Evolutionary conservation across 768 basidiomycete species (phyloP).

Genomic region (Hericium coralloides): DNA sequence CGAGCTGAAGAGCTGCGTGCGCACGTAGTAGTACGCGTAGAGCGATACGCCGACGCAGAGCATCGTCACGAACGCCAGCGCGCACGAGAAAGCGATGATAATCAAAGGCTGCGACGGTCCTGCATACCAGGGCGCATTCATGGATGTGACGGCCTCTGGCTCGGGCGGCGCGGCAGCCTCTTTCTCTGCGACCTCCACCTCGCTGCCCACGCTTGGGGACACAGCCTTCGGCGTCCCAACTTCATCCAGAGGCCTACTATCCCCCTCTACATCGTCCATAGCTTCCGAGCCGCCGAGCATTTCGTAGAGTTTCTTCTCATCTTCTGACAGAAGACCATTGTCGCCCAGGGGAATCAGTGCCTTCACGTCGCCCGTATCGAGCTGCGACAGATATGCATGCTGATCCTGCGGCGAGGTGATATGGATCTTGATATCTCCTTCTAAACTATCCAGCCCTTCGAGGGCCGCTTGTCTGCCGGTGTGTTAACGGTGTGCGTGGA

Average conservation of each 20-base stretch:
- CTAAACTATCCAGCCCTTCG: constrained; percentile 10
- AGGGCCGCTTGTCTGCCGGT: constrained; percentile 12
- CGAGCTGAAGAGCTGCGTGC: background rate
- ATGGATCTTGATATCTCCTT: constrained; percentile 23
- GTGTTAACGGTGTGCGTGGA: background rate
- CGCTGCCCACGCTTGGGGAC: background rate
- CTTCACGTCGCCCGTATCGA: constrained; percentile 19
- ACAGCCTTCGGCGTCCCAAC: background rate
- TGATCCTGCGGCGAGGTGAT: constrained; percentile 23
- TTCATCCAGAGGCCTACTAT: background rate
- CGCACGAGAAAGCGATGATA: background rate
- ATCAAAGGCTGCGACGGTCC: background rate
- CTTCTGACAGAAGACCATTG: constrained; percentile 13
- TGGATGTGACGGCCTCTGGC: background rate
- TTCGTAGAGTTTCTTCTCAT: constrained; percentile 21
- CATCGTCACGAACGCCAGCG: background rate
- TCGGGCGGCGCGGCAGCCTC: background rate
- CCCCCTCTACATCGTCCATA: constrained; percentile 17
- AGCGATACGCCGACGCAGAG: constrained; percentile 1
- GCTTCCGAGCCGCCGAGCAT: constrained; percentile 11
- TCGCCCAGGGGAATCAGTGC: constrained; percentile 22
- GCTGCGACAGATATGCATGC: constrained; percentile 21
- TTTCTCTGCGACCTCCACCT: background rate
- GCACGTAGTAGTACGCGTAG: constrained; percentile 2
- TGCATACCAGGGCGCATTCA: background rate